A percentile compares a stretch with the other conserved stretches of the same genome.
Evolutionary conservation across 2,329 filamentous ascomycete genomes (phyloP).

Genomic region (Clonostachys solani): DNA sequence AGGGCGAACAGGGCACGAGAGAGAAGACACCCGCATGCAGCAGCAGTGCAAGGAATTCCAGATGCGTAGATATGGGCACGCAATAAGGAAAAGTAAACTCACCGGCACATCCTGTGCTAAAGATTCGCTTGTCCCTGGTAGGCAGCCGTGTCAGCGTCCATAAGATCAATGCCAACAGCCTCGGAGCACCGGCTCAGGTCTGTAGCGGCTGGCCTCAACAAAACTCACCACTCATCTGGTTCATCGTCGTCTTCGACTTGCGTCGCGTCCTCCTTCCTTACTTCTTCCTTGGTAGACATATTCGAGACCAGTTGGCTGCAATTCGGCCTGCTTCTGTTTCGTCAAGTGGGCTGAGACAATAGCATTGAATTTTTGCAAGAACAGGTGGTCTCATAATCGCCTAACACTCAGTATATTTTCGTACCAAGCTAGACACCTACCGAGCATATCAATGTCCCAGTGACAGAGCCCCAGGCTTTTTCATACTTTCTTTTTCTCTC

Average conservation of each 20-base stretch:
- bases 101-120: slow-evolving; percentile 93
- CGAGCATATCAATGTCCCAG: no score
- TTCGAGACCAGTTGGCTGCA: neutral
- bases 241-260: slow-evolving; percentile 69
- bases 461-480: no score
- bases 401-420: no score
- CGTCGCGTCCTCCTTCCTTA: slow-evolving; percentile 9
- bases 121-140: slow-evolving; percentile 91
- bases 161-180: neutral
- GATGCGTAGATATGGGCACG: no score
- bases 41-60: neutral
- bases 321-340: no score
- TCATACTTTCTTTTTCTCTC: no score
- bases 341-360: no score
- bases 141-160: slow-evolving; percentile 2
- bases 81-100: slow-evolving; percentile 14
- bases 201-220: neutral
- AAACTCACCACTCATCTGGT: slow-evolving; percentile 84
- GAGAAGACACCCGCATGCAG: no score
- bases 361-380: no score
- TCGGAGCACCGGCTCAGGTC: neutral
- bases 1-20: no score
- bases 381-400: no score
- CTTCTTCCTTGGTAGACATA: slow-evolving; percentile 9
- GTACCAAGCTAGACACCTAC: no score